Percentiles rank a stretch among this genome's conserved stretches.
phyloP scores from a whole-genome alignment of 495 filamentous ascomycete species.

The Cenococcum geophilum region DNA sequence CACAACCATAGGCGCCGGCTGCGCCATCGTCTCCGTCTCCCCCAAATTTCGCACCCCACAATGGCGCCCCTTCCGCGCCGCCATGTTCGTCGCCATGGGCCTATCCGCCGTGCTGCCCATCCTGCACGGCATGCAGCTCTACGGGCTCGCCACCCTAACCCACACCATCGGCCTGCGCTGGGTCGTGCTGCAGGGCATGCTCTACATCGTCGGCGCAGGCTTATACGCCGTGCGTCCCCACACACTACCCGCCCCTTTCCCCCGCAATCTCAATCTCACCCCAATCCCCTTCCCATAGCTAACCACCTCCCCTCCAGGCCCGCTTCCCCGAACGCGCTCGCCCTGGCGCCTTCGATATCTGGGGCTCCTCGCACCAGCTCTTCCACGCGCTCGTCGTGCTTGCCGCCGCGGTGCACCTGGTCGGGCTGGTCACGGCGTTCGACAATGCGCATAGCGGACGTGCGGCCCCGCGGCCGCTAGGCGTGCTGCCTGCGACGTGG shows the following conservation, averaged over 20 bases:
- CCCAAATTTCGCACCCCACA: slow-evolving; percentile 74
- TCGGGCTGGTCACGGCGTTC: slow-evolving; percentile 50
- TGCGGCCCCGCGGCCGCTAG: neutral
- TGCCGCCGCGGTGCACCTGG: slow-evolving; percentile 59
- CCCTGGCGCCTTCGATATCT: slow-evolving; percentile 66
- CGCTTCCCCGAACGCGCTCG: slow-evolving; percentile 55
- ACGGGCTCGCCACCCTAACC: slow-evolving; percentile 53
- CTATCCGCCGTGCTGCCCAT: slow-evolving; percentile 77
- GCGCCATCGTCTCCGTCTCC: slow-evolving; percentile 64
- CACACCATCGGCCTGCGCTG: slow-evolving; percentile 75
- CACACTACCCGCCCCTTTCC: neutral
- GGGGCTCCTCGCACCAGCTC: slow-evolving; percentile 72
- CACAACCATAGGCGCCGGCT: slow-evolving; percentile 64
- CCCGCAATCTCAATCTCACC: neutral
- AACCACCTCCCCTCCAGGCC: slow-evolving; percentile 15
- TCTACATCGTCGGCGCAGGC: slow-evolving; percentile 82
- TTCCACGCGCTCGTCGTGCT: slow-evolving; percentile 69
- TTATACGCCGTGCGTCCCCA: slow-evolving; percentile 62
- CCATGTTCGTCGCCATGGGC: slow-evolving; percentile 88
- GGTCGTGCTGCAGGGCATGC: slow-evolving; percentile 68
- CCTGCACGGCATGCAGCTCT: slow-evolving; percentile 61
- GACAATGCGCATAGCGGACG: slow-evolving; percentile 34
- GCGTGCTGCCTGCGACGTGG: neutral
- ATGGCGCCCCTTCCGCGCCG: slow-evolving; percentile 78
- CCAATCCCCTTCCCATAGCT: neutral